These are phyloP conservation scores for Themeda triandra DNA, from an alignment of 176 grass and related monocot genomes.

Conservation along the genomic window DNA sequence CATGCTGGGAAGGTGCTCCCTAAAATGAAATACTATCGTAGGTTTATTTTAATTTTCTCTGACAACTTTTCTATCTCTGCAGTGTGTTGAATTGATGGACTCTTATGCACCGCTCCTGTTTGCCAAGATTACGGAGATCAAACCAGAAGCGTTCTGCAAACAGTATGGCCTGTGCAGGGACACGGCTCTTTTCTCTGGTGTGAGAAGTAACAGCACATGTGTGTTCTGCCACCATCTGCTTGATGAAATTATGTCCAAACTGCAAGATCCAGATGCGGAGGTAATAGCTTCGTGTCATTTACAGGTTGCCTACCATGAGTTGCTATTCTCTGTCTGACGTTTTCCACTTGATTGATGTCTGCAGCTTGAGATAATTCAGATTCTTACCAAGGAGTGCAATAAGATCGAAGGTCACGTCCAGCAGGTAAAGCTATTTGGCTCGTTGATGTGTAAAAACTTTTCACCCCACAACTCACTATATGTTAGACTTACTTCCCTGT, in stretches of 20 bases:
- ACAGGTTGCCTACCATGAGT: not conserved
- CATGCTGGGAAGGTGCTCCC: not conserved
- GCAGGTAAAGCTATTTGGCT: constrained; percentile 49
- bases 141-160: constrained; percentile 72
- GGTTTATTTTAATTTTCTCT: not conserved
- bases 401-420: constrained; percentile 66
- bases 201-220: constrained; percentile 50
- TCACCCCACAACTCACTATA: not conserved
- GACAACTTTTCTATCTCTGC: constrained; percentile 9
- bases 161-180: constrained; percentile 63
- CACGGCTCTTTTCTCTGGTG: constrained; percentile 12
- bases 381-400: constrained; percentile 87
- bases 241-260: constrained; percentile 55
- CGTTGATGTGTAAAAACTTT: too few relatives aligned
- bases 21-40: not conserved
- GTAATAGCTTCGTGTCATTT: constrained; percentile 32
- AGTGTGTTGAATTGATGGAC: constrained; percentile 76
- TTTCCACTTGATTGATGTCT: not conserved
- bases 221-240: constrained; percentile 62
- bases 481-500: too few relatives aligned
- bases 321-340: not conserved
- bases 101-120: constrained; percentile 75
- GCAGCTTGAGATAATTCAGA: constrained; percentile 77
- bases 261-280: constrained; percentile 87
- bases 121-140: constrained; percentile 51